phyloP scores from a whole-genome alignment of 345 rosid species.

The Capsella bursapastoris region DNA sequence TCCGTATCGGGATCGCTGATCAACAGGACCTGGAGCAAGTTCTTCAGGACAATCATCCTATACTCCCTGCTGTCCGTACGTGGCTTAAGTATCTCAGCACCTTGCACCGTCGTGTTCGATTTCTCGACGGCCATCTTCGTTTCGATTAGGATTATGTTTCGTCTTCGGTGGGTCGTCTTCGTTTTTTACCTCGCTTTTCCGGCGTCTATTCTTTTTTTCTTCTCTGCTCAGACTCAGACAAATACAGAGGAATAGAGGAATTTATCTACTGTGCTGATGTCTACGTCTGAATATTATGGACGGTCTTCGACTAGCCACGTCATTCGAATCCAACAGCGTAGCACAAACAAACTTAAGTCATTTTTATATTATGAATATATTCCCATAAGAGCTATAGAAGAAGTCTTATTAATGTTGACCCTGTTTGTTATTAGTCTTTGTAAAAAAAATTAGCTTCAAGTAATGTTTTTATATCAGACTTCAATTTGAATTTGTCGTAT shows the following conservation, averaged over 20 bases:
- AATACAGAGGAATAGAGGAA: neutral
- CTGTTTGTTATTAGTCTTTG: neutral
- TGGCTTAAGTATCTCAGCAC: slow-evolving; percentile 68
- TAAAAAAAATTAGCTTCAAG: too few species aligned
- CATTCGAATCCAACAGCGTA: slow-evolving; percentile 9
- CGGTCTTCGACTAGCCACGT: neutral
- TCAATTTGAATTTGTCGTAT: neutral
- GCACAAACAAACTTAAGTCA: neutral
- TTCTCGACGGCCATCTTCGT: slow-evolving; percentile 56
- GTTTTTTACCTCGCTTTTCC: slow-evolving; percentile 1
- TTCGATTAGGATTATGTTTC: slow-evolving; percentile 16
- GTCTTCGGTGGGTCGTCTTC: slow-evolving; percentile 24
- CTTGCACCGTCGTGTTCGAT: slow-evolving; percentile 33
- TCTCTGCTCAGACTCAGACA: neutral
- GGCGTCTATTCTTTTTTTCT: neutral
- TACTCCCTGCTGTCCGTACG: slow-evolving; percentile 77
- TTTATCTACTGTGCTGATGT: slow-evolving; percentile 20
- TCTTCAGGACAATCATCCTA: slow-evolving; percentile 64
- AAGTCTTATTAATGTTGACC: neutral
- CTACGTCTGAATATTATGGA: slow-evolving; percentile 9
- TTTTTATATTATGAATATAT: neutral
- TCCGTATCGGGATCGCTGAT: slow-evolving; percentile 90
- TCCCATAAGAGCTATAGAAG: neutral
- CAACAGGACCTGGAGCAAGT: slow-evolving; percentile 77
- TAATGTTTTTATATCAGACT: neutral